Evolutionary conservation across 371 early-diverging fungal genomes (phyloP), one percentile per base, ranked within the genome.

Genomic region (Phascolomyces articulosus): DNA sequence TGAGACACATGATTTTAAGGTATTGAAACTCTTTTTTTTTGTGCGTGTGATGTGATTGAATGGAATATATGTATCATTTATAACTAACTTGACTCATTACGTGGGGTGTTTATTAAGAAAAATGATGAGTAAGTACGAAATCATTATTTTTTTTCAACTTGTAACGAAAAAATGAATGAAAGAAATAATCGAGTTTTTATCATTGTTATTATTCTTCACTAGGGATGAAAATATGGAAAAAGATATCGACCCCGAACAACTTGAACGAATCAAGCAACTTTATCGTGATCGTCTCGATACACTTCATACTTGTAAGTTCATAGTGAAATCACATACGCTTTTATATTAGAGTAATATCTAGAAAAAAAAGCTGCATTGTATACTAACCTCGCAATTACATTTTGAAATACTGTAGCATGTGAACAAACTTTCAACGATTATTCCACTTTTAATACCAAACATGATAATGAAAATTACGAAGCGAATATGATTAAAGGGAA

Each of bases 401-500:
- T 8, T 29, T 4, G 61, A 24, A 49, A 18, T 10, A 21, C 34
- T 29, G 18, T 28, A 74, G 88, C 78, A 34, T 72, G 86, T 34
- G 85, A 84, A 21, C 79, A 82, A 13, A 92, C 93, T 8, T 92
- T 91, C 62, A 73, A 66, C 23, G 70, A 71, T 56, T 92, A 89
- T 71, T 92, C 92, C 0, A 74, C 75, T 27, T 90, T 91, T 62
- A 85, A 89, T 56, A 86, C 87, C 15, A 67, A 55, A 8, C 76
- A 71, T 58, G 84, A 84, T 44, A 73, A 85, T 63, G 69, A 47
- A 2, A 72, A 85, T 7, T 93, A 91, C 60, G 90, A 89, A 66
- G 63, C 66, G 15, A 84, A 60, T 20, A 78, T 93, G 86, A 71
- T 85, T 0, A 56, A 75, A 24, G 86, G 87, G 20, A 89, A 77